Evolutionary conservation across 768 basidiomycete species (phyloP).

Genomic region (Boletus pseudopeckii): DNA sequence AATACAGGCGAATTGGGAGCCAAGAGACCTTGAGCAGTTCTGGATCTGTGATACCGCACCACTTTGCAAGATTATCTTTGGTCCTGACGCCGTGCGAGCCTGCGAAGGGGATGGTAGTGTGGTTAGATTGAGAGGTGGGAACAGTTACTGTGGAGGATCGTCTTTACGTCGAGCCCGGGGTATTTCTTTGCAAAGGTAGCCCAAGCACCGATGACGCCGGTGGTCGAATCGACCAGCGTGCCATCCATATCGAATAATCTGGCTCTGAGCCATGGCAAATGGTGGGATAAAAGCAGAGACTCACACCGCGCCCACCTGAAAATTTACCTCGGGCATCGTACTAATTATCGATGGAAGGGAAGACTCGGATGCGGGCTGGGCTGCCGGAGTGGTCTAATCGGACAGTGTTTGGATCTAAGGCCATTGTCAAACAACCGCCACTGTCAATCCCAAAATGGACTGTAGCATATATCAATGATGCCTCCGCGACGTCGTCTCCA

Average conservation of each 20-base stretch:
- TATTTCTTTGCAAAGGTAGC: conserved; percentile 69
- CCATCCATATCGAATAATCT: conserved; percentile 86
- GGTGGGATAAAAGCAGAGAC: conserved; percentile 8
- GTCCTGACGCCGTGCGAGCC: conserved; percentile 83
- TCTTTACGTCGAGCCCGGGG: conserved; percentile 55
- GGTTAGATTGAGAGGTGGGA: background rate
- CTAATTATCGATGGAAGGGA: background rate
- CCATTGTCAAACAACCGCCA: conserved; percentile 39
- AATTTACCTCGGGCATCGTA: conserved; percentile 33
- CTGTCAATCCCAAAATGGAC: conserved; percentile 10
- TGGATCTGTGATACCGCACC: conserved; percentile 67
- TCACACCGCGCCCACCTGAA: conserved; percentile 41
- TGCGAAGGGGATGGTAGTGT: conserved; percentile 22
- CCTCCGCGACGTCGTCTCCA: conserved; percentile 68
- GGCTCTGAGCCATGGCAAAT: background rate
- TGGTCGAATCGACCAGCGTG: conserved; percentile 78
- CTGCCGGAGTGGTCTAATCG: background rate
- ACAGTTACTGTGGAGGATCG: conserved; percentile 59
- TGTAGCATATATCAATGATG: conserved; percentile 41
- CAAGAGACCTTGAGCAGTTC: conserved; percentile 62
- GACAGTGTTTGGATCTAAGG: conserved; percentile 36
- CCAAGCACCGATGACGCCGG: conserved; percentile 83
- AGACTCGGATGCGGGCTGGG: background rate
- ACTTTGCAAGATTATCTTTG: conserved; percentile 70
- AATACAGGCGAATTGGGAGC: background rate